These are phyloP conservation scores for Tolypocladium amazonense DNA, from an alignment of 2,329 filamentous ascomycete genomes.

Conservation along the genomic window DNA sequence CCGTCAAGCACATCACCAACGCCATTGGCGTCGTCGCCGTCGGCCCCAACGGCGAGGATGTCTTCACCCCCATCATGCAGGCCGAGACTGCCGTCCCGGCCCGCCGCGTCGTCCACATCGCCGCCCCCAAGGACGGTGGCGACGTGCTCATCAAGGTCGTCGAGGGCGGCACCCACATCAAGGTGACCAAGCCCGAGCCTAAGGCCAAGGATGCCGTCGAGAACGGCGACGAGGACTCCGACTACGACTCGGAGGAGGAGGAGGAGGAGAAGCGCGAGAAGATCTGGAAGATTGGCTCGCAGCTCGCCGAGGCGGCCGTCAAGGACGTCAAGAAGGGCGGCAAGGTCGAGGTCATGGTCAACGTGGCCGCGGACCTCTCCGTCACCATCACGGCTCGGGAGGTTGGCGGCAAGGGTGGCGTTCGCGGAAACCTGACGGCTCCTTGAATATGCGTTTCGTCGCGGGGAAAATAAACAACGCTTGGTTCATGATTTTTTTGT, in stretches of 20 bases:
- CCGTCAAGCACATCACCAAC: slow-evolving; percentile 79
- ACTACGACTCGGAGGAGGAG: slow-evolving; percentile 59
- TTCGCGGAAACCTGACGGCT: slow-evolving; percentile 47
- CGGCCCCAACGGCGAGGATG: slow-evolving; percentile 46
- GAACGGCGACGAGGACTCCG: slow-evolving; percentile 46
- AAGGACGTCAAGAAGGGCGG: slow-evolving; percentile 75
- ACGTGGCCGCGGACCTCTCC: slow-evolving; percentile 68
- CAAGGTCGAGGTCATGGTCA: slow-evolving; percentile 91
- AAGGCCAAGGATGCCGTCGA: slow-evolving; percentile 63
- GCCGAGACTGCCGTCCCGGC: slow-evolving; percentile 85
- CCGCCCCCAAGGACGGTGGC: slow-evolving; percentile 68
- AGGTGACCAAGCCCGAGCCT: slow-evolving; percentile 78
- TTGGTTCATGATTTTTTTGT: background rate
- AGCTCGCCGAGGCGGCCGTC: slow-evolving; percentile 77
- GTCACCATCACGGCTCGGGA: slow-evolving; percentile 76
- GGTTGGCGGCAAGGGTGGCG: slow-evolving; percentile 77
- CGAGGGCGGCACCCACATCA: slow-evolving; percentile 85
- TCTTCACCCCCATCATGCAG: slow-evolving; percentile 72
- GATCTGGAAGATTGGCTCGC: slow-evolving; percentile 78
- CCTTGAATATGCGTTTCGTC: slow-evolving; percentile 5
- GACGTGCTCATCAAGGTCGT: slow-evolving; percentile 81
- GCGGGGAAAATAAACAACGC: background rate
- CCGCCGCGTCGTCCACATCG: slow-evolving; percentile 70
- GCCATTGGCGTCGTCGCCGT: slow-evolving; percentile 77
- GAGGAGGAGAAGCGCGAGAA: slow-evolving; percentile 82